Base-by-base conservation (phyloP, 2,329 filamentous ascomycete species). In the Aspergillus ochraceus region DNA sequence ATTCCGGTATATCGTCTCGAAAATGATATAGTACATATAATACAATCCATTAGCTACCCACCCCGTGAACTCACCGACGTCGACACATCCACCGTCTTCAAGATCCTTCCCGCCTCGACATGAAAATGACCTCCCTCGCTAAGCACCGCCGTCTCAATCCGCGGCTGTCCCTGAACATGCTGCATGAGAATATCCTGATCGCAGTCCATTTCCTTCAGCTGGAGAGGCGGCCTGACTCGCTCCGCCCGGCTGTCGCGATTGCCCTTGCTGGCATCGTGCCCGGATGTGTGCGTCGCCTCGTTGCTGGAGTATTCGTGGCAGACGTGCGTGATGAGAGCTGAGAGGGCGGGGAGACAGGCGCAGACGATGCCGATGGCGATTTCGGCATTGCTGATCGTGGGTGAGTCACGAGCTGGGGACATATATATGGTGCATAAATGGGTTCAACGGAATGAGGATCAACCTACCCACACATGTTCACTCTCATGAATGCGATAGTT, bases 341-440 rank as follows among this genome's bases (percentile, higher is more conserved):
- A 75, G 52, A 77, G 68, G 10, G 75, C 71, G 5, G 76, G 76
- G 6, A 78, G 72, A 45, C 75, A 79, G 39, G 75, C 75, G 60
- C 75, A 77, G 45, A 79, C 73, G 30, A 79, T 74, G 11, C 74
- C 76, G 46, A 77, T 71, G 50, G 76, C 74, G 54, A 76, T 66
- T 63, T 79, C 76, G 56, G 76, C 75, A n/a, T n/a, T n/a, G n/a
- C n/a, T n/a, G n/a, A n/a, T n/a, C n/a, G n/a, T n/a, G n/a, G n/a
- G n/a, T n/a, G n/a, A n/a, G n/a, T n/a, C n/a, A n/a, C n/a, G n/a
- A n/a, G n/a, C n/a, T n/a, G n/a, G n/a, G n/a, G n/a, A n/a, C n/a
- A n/a, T n/a, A n/a, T n/a, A n/a, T n/a, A n/a, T n/a, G n/a, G n/a
- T n/a, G n/a, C n/a, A n/a, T n/a, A n/a, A n/a, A n/a, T n/a, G n/a